These are phyloP conservation scores for Phytophthora gonapodyides DNA, from an alignment of 352 stramenopile genomes.

Conservation along the genomic window DNA sequence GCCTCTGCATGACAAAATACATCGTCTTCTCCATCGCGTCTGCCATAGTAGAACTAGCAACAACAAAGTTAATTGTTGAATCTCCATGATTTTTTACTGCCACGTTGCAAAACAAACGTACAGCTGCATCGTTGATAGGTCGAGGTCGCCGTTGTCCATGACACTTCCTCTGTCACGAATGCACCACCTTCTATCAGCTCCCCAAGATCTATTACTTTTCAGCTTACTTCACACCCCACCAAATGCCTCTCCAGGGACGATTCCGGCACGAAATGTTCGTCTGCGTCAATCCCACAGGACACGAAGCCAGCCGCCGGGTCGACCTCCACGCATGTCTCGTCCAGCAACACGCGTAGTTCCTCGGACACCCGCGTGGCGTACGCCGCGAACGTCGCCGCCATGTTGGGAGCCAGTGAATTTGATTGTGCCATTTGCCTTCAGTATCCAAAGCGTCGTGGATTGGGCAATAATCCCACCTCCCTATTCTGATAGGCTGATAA, in stretches of 20 bases:
- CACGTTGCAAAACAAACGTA: slow-evolving; percentile 11
- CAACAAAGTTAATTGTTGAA: background rate
- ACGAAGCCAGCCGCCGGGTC: slow-evolving; percentile 41
- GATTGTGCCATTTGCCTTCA: slow-evolving; percentile 42
- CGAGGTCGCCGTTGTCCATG: slow-evolving; percentile 30
- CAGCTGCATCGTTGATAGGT: slow-evolving; percentile 29
- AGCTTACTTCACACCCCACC: slow-evolving; percentile 24
- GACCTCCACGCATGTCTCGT: slow-evolving; percentile 39
- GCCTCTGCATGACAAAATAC: background rate
- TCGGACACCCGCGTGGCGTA: slow-evolving; percentile 35
- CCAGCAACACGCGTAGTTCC: slow-evolving; percentile 40
- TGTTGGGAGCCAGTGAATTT: slow-evolving; percentile 40
- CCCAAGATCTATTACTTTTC: slow-evolving; percentile 1
- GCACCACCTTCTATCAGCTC: slow-evolving; percentile 1
- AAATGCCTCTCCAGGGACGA: slow-evolving; percentile 44
- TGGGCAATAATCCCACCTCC: background rate
- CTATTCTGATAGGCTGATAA: background rate
- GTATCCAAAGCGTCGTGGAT: slow-evolving; percentile 13
- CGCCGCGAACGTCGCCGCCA: slow-evolving; percentile 25
- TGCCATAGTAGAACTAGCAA: slow-evolving; percentile 38
- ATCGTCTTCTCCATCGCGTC: slow-evolving; percentile 7
- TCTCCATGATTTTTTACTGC: background rate
- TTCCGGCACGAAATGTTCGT: slow-evolving; percentile 49
- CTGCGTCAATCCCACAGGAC: slow-evolving; percentile 24
- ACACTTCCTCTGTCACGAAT: slow-evolving; percentile 32